Base-by-base conservation (phyloP, 768 basidiomycete species). In the Lactifluus subvellereus region DNA sequence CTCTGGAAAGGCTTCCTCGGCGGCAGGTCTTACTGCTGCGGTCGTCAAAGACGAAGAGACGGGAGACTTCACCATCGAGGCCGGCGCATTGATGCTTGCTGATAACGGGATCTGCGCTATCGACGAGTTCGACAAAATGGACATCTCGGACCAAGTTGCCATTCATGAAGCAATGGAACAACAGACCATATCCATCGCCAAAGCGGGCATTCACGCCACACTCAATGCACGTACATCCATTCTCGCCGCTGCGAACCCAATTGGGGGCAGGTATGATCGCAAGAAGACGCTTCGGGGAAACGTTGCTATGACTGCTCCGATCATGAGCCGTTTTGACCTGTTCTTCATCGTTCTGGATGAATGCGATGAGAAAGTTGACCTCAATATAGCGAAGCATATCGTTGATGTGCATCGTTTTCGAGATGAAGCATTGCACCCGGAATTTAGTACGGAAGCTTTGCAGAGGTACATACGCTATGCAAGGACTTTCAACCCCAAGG, bases 111-210 rank as follows among this genome's bases (percentile, higher is more conserved):
- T 98, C 72, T 99, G 97, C 72, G 95, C 95, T n/a, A 99, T 99
- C 70, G 97, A 99, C 77, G 97, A 98, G 75, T 99, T 99, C 71
- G 97, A 99, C 83, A 99, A 99, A 76, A 99, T 99, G 97, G 96
- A 98, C 73, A 86, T 98, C 57, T 87, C 91, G 0, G 97, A 98
- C 74, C 97, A 98, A 74, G 94, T 98, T 48, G 97, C 97, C 40
- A 98, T 99, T 69, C 97, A 99, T 80, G 96, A 98, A 80, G 96
- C 96, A 8, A 98, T 98, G 96, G 96, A 98, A 86, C 96, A 98
- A 77, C 95, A 98, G 77, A 98, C 96, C 1, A 98, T 98, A 69
- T 97, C 94, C 33, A 98, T 98, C 66, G 97, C 97, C 47, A 99
- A 99, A 74, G 97, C 97, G 2, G 97, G 97, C 60, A 99, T 99